Conservation (phyloP, 2,329 filamentous ascomycete species). For the Epichloe brachyelytri region DNA sequence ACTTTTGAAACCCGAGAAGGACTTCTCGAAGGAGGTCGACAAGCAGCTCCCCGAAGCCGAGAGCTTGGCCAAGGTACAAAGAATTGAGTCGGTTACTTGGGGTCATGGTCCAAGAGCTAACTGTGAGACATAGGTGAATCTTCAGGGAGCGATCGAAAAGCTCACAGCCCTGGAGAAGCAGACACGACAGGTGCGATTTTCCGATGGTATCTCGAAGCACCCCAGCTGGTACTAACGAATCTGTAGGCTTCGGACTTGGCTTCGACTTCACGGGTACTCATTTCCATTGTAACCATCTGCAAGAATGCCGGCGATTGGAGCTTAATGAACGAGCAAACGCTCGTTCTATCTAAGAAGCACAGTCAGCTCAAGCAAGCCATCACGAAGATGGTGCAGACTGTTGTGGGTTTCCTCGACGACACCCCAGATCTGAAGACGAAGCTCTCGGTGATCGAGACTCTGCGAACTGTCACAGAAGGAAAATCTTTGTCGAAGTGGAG, state of each 20-base stretch:
- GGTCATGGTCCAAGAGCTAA: constrained; percentile 19
- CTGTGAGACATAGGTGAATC: constrained; percentile 45
- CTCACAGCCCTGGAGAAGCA: constrained; percentile 88
- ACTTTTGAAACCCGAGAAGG: constrained; percentile 88
- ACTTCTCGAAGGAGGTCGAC: constrained; percentile 95
- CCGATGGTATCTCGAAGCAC: constrained; percentile 7
- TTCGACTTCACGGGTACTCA: constrained; percentile 79
- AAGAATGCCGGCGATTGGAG: constrained; percentile 90
- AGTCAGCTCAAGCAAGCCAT: constrained; percentile 98
- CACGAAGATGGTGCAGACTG: constrained; percentile 96
- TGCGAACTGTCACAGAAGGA: constrained; percentile 93
- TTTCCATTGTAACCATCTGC: constrained; percentile 85
- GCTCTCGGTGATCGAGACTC: constrained; percentile 83
- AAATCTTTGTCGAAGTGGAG: constrained; percentile 99
- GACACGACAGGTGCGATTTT: constrained; percentile 66
- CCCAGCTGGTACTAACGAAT: constrained; percentile 8
- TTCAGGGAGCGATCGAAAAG: constrained; percentile 86
- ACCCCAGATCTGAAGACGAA: constrained; percentile 80
- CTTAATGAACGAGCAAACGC: constrained; percentile 89
- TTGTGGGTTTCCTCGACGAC: constrained; percentile 82
- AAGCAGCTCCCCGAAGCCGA: constrained; percentile 82
- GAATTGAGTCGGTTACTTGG: constrained; percentile 5
- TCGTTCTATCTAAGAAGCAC: constrained; percentile 97
- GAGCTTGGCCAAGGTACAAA: constrained; percentile 64
- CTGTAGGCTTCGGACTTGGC: constrained; percentile 84